A percentile compares a stretch with the other conserved stretches of the same genome.
These are phyloP conservation scores for Bryopsis sp. DNA, from an alignment of 139 green algal genomes.

Conservation along the genomic window DNA sequence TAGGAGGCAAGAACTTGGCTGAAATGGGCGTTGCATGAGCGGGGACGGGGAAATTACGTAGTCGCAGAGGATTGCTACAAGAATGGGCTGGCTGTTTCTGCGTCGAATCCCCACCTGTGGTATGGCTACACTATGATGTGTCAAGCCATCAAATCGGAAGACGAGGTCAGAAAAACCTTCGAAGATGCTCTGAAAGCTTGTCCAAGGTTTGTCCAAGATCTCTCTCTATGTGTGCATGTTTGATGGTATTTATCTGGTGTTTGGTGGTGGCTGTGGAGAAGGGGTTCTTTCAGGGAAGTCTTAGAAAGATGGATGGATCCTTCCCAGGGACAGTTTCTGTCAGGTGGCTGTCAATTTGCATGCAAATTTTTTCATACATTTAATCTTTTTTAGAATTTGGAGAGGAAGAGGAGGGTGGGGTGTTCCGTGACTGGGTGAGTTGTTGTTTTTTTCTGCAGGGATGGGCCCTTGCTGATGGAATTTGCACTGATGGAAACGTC, in stretches of 20 bases:
- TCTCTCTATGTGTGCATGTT: no score
- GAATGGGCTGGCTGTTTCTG: neutral
- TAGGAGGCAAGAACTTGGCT: neutral
- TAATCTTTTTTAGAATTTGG: no score
- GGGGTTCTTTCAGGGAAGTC: no score
- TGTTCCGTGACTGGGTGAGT: no score
- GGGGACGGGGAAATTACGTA: neutral
- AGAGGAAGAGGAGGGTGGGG: no score
- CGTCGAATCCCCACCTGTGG: neutral
- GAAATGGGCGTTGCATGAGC: constrained; percentile 11
- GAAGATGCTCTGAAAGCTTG: neutral
- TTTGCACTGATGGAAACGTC: constrained; percentile 4
- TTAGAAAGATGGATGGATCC: no score
- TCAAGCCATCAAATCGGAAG: neutral
- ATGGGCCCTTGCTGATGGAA: constrained; percentile 14
- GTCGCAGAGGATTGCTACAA: neutral
- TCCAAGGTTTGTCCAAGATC: neutral
- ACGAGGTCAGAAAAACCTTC: neutral
- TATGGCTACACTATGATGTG: constrained; percentile 11
- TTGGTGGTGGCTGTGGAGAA: no score
- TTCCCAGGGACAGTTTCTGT: no score
- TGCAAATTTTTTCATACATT: no score
- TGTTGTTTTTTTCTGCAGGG: neutral
- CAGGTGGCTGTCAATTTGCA: neutral
- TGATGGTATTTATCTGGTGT: no score